Percentiles rank a stretch among this genome's conserved stretches.
Evolutionary conservation across 495 filamentous ascomycete genomes (phyloP).

Genomic region (Annulohypoxylon bovei): DNA sequence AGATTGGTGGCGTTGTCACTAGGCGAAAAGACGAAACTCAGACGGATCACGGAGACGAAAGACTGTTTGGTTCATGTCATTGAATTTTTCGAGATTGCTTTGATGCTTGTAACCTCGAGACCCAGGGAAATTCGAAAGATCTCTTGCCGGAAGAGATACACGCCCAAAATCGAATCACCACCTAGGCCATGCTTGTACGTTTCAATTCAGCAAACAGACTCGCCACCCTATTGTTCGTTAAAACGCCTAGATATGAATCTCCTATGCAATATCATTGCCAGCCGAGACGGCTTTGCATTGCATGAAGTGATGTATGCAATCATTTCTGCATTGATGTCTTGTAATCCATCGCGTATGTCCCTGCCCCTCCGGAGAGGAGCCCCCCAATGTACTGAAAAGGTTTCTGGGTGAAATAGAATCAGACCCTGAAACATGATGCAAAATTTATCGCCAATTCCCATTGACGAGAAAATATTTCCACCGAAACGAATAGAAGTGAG

Average conservation of each 20-base stretch:
- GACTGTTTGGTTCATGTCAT: constrained; percentile 22
- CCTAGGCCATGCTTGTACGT: constrained; percentile 28
- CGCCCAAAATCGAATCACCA: constrained; percentile 31
- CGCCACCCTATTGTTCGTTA: background rate
- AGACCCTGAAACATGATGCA: constrained; percentile 42
- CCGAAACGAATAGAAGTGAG: constrained; percentile 39
- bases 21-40: background rate
- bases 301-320: constrained; percentile 10
- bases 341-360: constrained; percentile 36
- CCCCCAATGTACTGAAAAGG: constrained; percentile 39
- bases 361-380: constrained; percentile 36
- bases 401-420: constrained; percentile 39
- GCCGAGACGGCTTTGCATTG: constrained; percentile 10
- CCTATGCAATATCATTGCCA: constrained; percentile 40
- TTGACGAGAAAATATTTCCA: constrained; percentile 43
- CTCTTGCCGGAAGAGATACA: constrained; percentile 42
- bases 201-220: constrained; percentile 19
- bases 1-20: background rate
- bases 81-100: constrained; percentile 31
- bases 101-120: constrained; percentile 21
- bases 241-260: constrained; percentile 25
- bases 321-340: constrained; percentile 27
- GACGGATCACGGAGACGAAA: background rate
- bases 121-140: constrained; percentile 18
- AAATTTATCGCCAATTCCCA: constrained; percentile 32